phyloP scores from a whole-genome alignment of 2,329 filamentous ascomycete species.

The Falciphora oryzae region DNA sequence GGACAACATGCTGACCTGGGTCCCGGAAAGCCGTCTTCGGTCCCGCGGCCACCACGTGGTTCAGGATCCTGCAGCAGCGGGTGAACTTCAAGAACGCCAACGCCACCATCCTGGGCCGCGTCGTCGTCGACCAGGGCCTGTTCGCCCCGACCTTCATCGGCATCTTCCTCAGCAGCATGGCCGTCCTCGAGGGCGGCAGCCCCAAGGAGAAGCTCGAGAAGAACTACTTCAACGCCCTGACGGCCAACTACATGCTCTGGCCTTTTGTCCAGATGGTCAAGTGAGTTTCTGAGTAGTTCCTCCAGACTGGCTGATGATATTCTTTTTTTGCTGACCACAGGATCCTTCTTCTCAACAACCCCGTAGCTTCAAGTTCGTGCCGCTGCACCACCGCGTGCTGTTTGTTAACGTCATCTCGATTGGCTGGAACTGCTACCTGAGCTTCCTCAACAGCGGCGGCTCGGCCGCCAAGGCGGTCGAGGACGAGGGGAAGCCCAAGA shows the following conservation, averaged over 20 bases:
- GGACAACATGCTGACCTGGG: not conserved
- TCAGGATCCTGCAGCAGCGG: constrained; percentile 66
- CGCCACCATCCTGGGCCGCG: constrained; percentile 68
- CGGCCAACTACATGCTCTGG: constrained; percentile 86
- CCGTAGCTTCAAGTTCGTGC: constrained; percentile 67
- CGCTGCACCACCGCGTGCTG: constrained; percentile 74
- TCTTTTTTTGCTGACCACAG: not conserved
- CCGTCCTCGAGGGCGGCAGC: constrained; percentile 64
- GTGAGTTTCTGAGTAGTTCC: not conserved
- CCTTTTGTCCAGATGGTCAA: constrained; percentile 79
- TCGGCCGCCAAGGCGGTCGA: not conserved
- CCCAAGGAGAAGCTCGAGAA: constrained; percentile 62
- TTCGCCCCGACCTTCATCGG: constrained; percentile 83
- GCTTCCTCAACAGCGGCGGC: constrained; percentile 49
- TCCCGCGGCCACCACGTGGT: constrained; percentile 83
- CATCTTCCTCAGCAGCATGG: constrained; percentile 79
- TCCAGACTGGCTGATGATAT: too few species aligned
- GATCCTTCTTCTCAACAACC: not conserved
- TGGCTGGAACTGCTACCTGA: constrained; percentile 61
- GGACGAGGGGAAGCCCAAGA: not conserved
- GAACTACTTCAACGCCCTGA: constrained; percentile 66
- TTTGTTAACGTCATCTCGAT: constrained; percentile 78
- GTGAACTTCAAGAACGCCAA: constrained; percentile 60
- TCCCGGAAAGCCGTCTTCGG: constrained; percentile 65
- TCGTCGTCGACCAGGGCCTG: constrained; percentile 71